Evolutionary conservation across 2,329 filamentous ascomycete species (phyloP).

Genomic region (Ophiostoma quercus): DNA sequence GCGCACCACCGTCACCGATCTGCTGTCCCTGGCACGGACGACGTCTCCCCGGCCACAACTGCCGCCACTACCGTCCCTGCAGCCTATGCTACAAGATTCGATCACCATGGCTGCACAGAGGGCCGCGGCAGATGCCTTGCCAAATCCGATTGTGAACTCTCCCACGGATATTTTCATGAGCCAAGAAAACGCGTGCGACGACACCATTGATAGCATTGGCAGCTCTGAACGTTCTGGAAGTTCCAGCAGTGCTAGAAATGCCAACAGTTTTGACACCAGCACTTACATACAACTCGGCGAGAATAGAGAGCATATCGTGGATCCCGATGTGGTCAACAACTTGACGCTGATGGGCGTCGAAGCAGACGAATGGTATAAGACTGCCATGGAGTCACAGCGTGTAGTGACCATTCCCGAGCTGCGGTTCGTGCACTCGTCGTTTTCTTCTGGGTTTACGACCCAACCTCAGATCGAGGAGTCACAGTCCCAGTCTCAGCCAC

Average conservation of each 20-base stretch:
- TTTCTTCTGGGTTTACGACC: background rate
- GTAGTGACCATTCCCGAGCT: slow-evolving; percentile 40
- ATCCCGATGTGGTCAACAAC: slow-evolving; percentile 55
- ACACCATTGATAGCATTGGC: slow-evolving; percentile 20
- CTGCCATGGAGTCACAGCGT: slow-evolving; percentile 53
- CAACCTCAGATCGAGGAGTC: background rate
- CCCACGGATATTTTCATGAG: slow-evolving; percentile 15
- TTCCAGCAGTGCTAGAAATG: slow-evolving; percentile 46
- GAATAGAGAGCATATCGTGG: slow-evolving; percentile 56
- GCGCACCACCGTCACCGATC: background rate
- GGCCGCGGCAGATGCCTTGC: background rate
- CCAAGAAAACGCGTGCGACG: background rate
- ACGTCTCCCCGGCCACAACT: background rate
- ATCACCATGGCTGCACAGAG: background rate
- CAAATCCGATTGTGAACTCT: slow-evolving; percentile 25
- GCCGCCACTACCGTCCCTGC: background rate
- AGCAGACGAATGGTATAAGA: slow-evolving; percentile 71
- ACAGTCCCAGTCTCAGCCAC: background rate
- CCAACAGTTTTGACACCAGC: slow-evolving; percentile 48
- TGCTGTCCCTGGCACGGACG: background rate
- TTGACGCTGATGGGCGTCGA: slow-evolving; percentile 61
- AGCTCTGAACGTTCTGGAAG: background rate
- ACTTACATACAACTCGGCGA: slow-evolving; percentile 60
- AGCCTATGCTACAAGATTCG: background rate
- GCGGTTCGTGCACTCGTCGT: slow-evolving; percentile 28